Conservation (phyloP, 2,329 filamentous ascomycete species). For the Colletotrichum theobromicola region DNA sequence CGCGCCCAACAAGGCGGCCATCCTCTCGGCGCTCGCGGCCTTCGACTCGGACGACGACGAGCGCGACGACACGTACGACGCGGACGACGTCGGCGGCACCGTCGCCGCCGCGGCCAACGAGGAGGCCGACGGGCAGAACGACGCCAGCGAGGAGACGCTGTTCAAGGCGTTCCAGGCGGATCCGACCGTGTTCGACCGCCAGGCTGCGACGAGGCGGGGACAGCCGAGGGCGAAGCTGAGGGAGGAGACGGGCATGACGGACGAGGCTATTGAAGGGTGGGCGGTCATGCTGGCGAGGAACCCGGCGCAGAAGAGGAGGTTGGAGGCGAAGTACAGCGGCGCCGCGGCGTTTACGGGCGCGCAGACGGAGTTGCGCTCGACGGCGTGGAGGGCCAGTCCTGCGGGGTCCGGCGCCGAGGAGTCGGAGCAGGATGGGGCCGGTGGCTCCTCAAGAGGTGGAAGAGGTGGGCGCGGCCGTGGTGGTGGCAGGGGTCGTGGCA, state of each 20-base stretch:
- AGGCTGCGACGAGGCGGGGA: conserved; percentile 71
- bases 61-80: conserved; percentile 95
- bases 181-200: conserved; percentile 72
- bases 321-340: conserved; percentile 72
- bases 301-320: conserved; percentile 66
- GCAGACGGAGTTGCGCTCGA: conserved; percentile 69
- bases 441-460: conserved; percentile 41
- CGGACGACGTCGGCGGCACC: conserved; percentile 87
- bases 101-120: conserved; percentile 73
- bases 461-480: conserved; percentile 53
- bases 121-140: conserved; percentile 50
- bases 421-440: conserved; percentile 51
- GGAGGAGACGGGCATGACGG: conserved; percentile 84
- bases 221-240: conserved; percentile 68
- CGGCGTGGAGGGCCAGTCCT: conserved; percentile 65
- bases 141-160: conserved; percentile 71
- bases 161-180: conserved; percentile 74
- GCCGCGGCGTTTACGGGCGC: conserved; percentile 61
- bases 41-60: conserved; percentile 97
- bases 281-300: conserved; percentile 82
- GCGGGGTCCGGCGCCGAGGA: conserved; percentile 63
- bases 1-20: conserved; percentile 81
- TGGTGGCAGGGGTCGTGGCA: conserved; percentile 47
- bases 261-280: conserved; percentile 95
- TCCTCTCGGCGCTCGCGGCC: conserved; percentile 83